A percentile compares a stretch with the other conserved stretches of the same genome.
Conservation (phyloP, 1,284 basidiomycete species). For the Apiotrichum montevideense region DNA sequence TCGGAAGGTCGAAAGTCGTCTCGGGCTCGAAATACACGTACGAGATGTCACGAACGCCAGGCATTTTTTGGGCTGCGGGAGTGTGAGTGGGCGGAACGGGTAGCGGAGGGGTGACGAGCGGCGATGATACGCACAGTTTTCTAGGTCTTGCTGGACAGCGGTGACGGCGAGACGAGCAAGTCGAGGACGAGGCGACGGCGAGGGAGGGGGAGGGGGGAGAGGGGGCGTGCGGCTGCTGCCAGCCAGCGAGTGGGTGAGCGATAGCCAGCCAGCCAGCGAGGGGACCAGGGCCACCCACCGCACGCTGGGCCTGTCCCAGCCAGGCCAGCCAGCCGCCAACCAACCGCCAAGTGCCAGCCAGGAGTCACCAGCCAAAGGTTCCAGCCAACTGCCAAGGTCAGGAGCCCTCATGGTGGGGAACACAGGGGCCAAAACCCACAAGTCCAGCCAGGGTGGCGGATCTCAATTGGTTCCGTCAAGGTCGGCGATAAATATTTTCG, state of each 20-base stretch:
- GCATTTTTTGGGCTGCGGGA: slow-evolving; percentile 58
- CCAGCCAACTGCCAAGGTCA: no score
- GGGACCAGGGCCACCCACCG: no score
- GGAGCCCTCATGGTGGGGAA: no score
- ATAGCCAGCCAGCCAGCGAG: no score
- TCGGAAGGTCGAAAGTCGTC: neutral
- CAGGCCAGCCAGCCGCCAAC: neutral
- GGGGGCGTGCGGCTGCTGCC: neutral
- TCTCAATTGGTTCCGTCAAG: neutral
- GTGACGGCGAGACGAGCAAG: slow-evolving; percentile 2
- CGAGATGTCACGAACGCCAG: slow-evolving; percentile 88
- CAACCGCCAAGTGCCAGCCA: neutral
- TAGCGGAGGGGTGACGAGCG: neutral
- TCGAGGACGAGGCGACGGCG: neutral
- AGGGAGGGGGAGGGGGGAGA: neutral
- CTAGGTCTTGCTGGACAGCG: slow-evolving; percentile 4
- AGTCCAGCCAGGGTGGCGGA: neutral
- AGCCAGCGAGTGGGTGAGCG: neutral
- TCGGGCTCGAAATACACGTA: slow-evolving; percentile 43
- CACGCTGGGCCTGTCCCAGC: neutral
- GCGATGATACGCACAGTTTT: slow-evolving; percentile 1
- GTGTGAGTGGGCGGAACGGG: neutral
- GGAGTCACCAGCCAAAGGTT: neutral
- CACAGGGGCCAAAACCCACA: neutral
- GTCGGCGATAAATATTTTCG: neutral